Base-by-base conservation (phyloP, 225 moss, liverwort and hornwort genomes). In the Polytrichum formosum region DNA sequence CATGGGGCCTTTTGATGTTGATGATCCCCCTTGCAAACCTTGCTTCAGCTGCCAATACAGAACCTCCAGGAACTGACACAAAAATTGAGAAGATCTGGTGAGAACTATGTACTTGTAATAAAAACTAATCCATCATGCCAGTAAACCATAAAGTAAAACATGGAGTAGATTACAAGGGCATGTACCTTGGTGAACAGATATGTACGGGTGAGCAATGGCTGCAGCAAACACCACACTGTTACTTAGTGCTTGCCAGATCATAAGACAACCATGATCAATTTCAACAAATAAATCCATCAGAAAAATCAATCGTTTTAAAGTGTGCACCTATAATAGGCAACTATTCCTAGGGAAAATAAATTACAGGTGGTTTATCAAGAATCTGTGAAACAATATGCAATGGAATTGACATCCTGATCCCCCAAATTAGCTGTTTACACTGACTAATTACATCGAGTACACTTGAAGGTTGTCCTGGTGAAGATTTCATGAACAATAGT, bases 1-100 rank as follows among this genome's bases (percentile, higher is more conserved):
- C 55, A 83, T 35, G 28, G 80, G 80, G 56, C 79, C 61, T 31
- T 75, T 72, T 63, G 82, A 72, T 64, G 67, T 75, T n/a, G 83
- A 54, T 59, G 54, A 25, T 53, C 33, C 71, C 26, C 79, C 76
- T 67, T 87, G 79, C 80, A 94, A 70, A 75, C 98, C 86, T 78
- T 91, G 92, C 76, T 89, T 91, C 72, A 94, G 80, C 77, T 98
- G 94, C 83, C 83, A 91, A 76, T 86, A 89, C 16, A 98, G 79
- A 53, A 87, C 69, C 70, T 82, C 90, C 78, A 98, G 67, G 55
- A 98, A 94, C 97, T 98, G 78, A 82, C 54, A 77, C 54, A 70
- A 66, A 56, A 69, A 56, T 46, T 13, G 16, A 46, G 46, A 16
- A 2, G 46, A 16, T 46, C 46, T 46, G 37, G 37, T 37, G 13